Evolutionary conservation across 2,329 filamentous ascomycete genomes (phyloP).

Genomic region (Neonectria ditissima): DNA sequence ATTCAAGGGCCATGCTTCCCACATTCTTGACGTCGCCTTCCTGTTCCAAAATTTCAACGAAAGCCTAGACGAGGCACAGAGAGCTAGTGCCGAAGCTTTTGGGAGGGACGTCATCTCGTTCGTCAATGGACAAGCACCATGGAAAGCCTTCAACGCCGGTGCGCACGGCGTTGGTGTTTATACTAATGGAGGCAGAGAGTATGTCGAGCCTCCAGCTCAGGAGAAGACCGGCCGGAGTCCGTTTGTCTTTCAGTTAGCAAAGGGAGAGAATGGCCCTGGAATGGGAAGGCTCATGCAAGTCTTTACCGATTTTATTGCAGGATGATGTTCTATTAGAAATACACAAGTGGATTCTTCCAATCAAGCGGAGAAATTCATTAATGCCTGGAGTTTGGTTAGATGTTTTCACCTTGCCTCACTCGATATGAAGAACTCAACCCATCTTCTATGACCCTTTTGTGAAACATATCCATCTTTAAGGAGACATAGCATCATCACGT

Average conservation of each 20-base stretch:
- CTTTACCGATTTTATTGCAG: not conserved
- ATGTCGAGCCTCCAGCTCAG: not conserved
- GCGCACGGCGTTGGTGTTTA: not conserved
- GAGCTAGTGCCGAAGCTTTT: not conserved
- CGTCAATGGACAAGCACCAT: not conserved
- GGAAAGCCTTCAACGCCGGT: not conserved
- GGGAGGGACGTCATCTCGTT: not conserved
- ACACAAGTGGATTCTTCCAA: too few relatives aligned
- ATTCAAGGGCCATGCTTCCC: conserved; percentile 23
- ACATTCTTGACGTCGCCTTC: conserved; percentile 30
- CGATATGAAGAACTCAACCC: too few relatives aligned
- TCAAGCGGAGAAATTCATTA: too few relatives aligned
- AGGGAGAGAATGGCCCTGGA: not conserved
- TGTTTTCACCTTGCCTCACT: too few relatives aligned
- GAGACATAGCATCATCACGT: too few relatives aligned
- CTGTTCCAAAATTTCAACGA: conserved; percentile 29
- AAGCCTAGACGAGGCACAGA: conserved; percentile 4
- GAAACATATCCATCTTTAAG: too few relatives aligned
- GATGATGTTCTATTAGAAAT: not conserved
- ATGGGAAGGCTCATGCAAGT: not conserved
- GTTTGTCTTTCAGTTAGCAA: not conserved
- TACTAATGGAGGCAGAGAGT: not conserved
- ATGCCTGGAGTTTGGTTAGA: too few relatives aligned
- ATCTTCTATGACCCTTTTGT: too few relatives aligned
- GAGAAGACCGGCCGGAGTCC: not conserved